These are phyloP conservation scores for Coniferiporia sulphurascens DNA, from an alignment of 1,284 basidiomycete species.

Conservation along the genomic window DNA sequence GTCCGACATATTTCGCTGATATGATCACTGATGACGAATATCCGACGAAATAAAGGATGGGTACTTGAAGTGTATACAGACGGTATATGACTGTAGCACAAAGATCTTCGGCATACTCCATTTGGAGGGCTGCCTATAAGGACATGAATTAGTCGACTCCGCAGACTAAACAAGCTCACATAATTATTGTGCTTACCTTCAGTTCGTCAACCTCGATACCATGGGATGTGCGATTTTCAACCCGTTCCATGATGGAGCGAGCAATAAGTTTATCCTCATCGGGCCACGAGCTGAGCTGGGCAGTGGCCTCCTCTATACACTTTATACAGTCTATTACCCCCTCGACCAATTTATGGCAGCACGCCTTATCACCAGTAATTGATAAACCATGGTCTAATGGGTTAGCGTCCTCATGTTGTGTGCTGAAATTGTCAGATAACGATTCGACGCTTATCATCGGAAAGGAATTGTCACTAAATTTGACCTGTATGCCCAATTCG, in stretches of 20 bases:
- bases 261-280: slow-evolving; percentile 33
- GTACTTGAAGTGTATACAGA: slow-evolving; percentile 40
- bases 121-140: not conserved
- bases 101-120: not conserved
- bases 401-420: not conserved
- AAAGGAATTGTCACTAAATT: not conserved
- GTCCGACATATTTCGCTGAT: slow-evolving; percentile 39
- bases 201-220: slow-evolving; percentile 48
- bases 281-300: slow-evolving; percentile 32
- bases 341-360: slow-evolving; percentile 23
- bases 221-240: slow-evolving; percentile 36
- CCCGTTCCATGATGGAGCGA: slow-evolving; percentile 36
- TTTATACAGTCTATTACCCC: slow-evolving; percentile 52
- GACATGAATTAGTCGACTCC: not conserved
- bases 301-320: slow-evolving; percentile 48
- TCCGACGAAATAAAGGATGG: slow-evolving; percentile 65
- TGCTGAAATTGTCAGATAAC: not conserved
- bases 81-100: slow-evolving; percentile 30
- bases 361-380: not conserved
- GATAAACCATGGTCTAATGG: not conserved
- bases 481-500: slow-evolving; percentile 36
- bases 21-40: slow-evolving; percentile 51
- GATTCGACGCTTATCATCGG: not conserved
- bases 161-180: not conserved
- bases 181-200: slow-evolving; percentile 36